Evolutionary conservation across 129 eudicot genomes (phyloP).

Genomic region (Lactuca sativa): DNA sequence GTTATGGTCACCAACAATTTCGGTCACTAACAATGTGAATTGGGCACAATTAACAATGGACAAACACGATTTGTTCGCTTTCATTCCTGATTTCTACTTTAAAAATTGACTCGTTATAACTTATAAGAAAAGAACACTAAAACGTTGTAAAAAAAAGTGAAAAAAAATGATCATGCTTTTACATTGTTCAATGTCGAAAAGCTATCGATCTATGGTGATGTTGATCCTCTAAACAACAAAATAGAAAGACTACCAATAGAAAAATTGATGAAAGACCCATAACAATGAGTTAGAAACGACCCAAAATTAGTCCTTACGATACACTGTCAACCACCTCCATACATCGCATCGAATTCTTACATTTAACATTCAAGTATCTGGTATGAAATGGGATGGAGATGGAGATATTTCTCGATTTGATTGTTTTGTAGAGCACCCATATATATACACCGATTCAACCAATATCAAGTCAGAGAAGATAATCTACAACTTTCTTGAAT

Average conservation of each 20-base stretch:
- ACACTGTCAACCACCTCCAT: constrained; percentile 96
- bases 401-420: constrained; percentile 29
- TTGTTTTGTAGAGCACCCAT: constrained; percentile 28
- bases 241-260: constrained; percentile 71
- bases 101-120: constrained; percentile 24
- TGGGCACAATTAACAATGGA: not conserved
- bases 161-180: constrained; percentile 26
- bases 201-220: constrained; percentile 37
- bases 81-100: constrained; percentile 2
- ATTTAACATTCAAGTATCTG: not conserved
- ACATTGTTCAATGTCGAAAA: constrained; percentile 38
- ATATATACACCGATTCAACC: constrained; percentile 42
- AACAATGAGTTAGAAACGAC: constrained; percentile 91
- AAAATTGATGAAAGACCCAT: constrained; percentile 79
- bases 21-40: too few relatives aligned
- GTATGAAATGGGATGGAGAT: constrained; percentile 36
- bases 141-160: not conserved
- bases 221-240: constrained; percentile 77
- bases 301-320: constrained; percentile 92
- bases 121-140: constrained; percentile 29
- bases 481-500: constrained; percentile 6
- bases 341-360: constrained; percentile 68
- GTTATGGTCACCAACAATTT: too few relatives aligned
- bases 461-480: constrained; percentile 22
- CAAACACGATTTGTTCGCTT: constrained; percentile 3